Evolutionary conservation across 345 rosid genomes (phyloP), one percentile per base, ranked within the genome.

Genomic region (Arabidopsis thaliana): DNA sequence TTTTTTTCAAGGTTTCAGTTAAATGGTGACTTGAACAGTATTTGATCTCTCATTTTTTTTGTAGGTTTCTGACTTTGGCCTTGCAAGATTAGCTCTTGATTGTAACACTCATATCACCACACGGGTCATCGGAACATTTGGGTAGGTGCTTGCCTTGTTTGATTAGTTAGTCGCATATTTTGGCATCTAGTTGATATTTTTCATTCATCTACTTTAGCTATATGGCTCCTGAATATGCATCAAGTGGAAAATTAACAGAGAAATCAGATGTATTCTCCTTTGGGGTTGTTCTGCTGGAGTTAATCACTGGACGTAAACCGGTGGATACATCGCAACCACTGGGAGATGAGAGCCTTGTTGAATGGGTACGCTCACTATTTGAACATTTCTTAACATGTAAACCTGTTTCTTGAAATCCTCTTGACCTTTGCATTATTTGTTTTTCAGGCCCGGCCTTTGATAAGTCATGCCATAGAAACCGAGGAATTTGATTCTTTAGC

Each of bases 221-320:
- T 78, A 85, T 95, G 93, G 99, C 99, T 78, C 99, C 99, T 68
- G 99, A 95, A 83, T 95, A 95, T 86, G 99, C 96, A 81, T 83
- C 93, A 71, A 95, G 96, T 74, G 99, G 99, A 33, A 93, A 89
- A 82, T 59, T 93, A 80, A 91, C 97, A 0, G 98, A 93, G 80
- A 93, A 93, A 82, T 94, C 99, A 14, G 99, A 94, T 73, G 96
- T 94, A 8, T 91, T 77, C 89, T 95, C 99, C 0, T 95, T 83
- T 32, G 99, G 99, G 50, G 99, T 95, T 59, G 97, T 91, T 81
- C 91, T 95, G 67, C 81, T 95, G 68, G 99, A 95, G 88, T 87
- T 95, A 53, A 87, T 95, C 76, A 90, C 97, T 14, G 99, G 99
- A 82, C 84, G 96, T 72, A 91, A 87, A 81, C 97, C 99, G 2